Evolutionary conservation across 495 filamentous ascomycete species (phyloP).

Genomic region (Aspergillus asperescens): DNA sequence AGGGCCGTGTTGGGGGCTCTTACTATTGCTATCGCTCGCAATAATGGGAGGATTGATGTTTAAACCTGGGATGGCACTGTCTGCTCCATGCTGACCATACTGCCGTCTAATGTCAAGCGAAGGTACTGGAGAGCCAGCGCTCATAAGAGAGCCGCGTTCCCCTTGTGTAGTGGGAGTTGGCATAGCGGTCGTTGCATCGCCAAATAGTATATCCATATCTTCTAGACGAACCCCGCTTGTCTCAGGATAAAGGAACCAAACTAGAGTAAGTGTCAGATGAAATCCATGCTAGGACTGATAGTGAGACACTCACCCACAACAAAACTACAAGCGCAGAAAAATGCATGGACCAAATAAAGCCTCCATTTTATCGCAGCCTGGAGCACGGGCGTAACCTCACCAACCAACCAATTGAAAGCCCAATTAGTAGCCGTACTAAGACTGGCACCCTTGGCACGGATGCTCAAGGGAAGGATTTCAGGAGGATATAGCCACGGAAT

Average conservation of each 20-base stretch:
- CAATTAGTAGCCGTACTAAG: constrained; percentile 95
- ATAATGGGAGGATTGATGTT: constrained; percentile 66
- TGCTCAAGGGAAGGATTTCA: constrained; percentile 94
- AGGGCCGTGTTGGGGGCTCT: constrained; percentile 32
- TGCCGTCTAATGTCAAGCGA: constrained; percentile 66
- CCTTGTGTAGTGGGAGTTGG: constrained; percentile 63
- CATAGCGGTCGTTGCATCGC: constrained; percentile 77
- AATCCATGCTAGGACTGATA: neutral
- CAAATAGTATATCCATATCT: constrained; percentile 91
- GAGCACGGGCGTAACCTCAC: constrained; percentile 86
- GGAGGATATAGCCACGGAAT: constrained; percentile 98
- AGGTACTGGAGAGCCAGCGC: constrained; percentile 66
- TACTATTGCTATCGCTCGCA: constrained; percentile 40
- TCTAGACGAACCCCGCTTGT: constrained; percentile 91
- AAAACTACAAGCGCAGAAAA: constrained; percentile 95
- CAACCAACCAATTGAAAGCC: constrained; percentile 98
- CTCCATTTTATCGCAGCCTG: constrained; percentile 90
- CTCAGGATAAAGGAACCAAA: constrained; percentile 96
- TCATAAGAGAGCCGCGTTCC: constrained; percentile 71
- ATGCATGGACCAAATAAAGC: constrained; percentile 89
- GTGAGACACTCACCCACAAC: constrained; percentile 76
- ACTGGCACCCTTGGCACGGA: constrained; percentile 95
- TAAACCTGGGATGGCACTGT: constrained; percentile 63
- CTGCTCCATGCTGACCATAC: constrained; percentile 45
- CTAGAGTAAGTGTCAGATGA: constrained; percentile 43